Conservation (phyloP, 495 filamentous ascomycete genomes). For the Neurospora sp. region DNA sequence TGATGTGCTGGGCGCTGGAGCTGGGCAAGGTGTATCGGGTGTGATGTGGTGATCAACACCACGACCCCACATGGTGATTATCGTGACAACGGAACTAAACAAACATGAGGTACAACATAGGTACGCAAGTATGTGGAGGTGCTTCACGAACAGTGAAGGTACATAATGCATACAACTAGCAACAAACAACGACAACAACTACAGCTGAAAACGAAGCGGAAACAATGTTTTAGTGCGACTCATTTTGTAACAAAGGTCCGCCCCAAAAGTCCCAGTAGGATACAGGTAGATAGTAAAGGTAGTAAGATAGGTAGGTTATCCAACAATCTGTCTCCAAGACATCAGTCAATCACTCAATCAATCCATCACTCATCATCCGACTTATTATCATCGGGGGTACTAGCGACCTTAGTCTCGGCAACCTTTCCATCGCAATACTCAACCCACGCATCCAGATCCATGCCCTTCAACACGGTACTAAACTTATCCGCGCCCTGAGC, state of each 20-base stretch:
- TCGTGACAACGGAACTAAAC: neutral
- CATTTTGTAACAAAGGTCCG: neutral
- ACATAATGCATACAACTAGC: neutral
- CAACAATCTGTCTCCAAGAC: neutral
- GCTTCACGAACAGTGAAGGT: neutral
- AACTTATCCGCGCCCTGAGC: constrained; percentile 27
- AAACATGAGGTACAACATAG: neutral
- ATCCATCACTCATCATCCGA: neutral
- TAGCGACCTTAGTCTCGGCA: constrained; percentile 6
- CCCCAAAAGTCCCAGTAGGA: neutral
- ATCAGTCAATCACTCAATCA: neutral
- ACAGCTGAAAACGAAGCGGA: neutral
- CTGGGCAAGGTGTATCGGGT: neutral
- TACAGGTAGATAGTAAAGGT: neutral
- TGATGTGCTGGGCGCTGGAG: neutral
- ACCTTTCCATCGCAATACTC: constrained; percentile 30
- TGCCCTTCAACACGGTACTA: constrained; percentile 55
- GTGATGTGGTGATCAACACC: neutral
- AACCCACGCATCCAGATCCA: constrained; percentile 50
- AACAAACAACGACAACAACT: neutral
- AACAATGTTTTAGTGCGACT: neutral
- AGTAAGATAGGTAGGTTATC: neutral
- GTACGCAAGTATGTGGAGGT: neutral
- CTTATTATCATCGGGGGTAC: neutral
- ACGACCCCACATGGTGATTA: neutral